Base-by-base conservation (phyloP, 768 basidiomycete genomes). In the Cystobasidium tubakii region DNA sequence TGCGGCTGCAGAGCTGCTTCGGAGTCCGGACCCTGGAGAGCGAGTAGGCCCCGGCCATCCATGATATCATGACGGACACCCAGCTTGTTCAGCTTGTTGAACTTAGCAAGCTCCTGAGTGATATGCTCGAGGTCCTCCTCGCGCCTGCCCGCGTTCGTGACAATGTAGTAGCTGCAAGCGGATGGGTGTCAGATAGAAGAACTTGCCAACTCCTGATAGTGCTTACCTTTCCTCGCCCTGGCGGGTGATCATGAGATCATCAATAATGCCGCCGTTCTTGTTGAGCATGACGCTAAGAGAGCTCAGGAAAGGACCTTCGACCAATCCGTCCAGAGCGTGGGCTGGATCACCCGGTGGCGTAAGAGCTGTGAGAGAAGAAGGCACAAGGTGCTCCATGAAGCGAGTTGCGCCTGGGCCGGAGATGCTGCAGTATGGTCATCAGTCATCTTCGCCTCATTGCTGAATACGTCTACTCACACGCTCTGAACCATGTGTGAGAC, bases 401-500 rank as follows among this genome's bases (percentile, higher is more conserved):
- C 84, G 84, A 0, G 88, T 88, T 0, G 87, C 87, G 10, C 88
- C 87, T 31, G 87, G 83, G 1, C 94, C 95, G 29, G 87, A 87
- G 84, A 95, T 92, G 77, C 90, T 92, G 79, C 15, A 13, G n/a
- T 9, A 12, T 10, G 29, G 36, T 33, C 27, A 27, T 27, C 0
- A 1, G 4, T 1, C 1, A 25, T 15, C 12, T 46, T 50, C 1
- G 76, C 73, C 27, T 19, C 62, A 57, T 36, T 46, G 44, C 2
- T 27, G 23, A 46, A 9, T 43, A 25, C 6, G 12, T 36, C 17
- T 34, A 34, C 67, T 31, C 78, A 92, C 91, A 87, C 89, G 39
- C 88, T 87, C 81, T 98, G 95, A 19, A 98, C 90, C 95, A 99
- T 99, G 82, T 99, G 96, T 25, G 91, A 91, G 31, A 99, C 96